Base-by-base conservation (phyloP, 2,329 filamentous ascomycete genomes). In the Diaporthe australafricana region DNA sequence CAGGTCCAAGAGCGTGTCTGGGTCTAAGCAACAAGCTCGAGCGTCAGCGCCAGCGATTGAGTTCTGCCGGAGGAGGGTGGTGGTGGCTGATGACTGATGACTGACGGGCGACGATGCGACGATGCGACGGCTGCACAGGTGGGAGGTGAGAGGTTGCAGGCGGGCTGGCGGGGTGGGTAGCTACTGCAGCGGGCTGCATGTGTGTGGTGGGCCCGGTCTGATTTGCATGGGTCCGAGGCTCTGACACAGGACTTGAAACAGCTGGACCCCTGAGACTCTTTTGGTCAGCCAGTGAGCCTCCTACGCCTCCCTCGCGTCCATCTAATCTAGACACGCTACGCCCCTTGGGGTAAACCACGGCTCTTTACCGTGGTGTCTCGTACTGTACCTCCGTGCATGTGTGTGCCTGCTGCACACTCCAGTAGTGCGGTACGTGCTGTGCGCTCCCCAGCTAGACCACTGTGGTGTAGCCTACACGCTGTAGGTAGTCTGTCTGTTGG, bases 221-320 rank as follows among this genome's bases (percentile, higher is more conserved):
- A 65, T 65, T 65, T 65, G 60, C 60, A 65, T 65, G 60, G 60
- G 60, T 65, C 60, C 60, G 60, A 65, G 60, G 32, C 60, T 65
- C 67, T 69, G 67, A 69, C 52, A 69, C 67, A 69, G 56, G 53
- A 52, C 53, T 45, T 69, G 67, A 69, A 69, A 69, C 67, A 57
- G 30, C 30, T 65, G 32, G 52, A 68, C 66, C 66, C 66, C 66
- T 68, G 52, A 55, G 53, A 35, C 27, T 50, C 27, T 50, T 52
- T 57, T 53, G 9, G 32, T 35, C 32, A 35, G 53, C 67, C 45
- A 60, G 45, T 53, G 48, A 55, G 47, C 32, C 67, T 62, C 67
- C 67, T 53, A 60, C 53, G 56, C 66, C 17, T 68, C 66, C 53
- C 53, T 56, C 55, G 38, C 66, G 20, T 50, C 66, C 52, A 68